Evolutionary conservation across 345 rosid genomes (phyloP).

Genomic region (Schrenkiella parvula): DNA sequence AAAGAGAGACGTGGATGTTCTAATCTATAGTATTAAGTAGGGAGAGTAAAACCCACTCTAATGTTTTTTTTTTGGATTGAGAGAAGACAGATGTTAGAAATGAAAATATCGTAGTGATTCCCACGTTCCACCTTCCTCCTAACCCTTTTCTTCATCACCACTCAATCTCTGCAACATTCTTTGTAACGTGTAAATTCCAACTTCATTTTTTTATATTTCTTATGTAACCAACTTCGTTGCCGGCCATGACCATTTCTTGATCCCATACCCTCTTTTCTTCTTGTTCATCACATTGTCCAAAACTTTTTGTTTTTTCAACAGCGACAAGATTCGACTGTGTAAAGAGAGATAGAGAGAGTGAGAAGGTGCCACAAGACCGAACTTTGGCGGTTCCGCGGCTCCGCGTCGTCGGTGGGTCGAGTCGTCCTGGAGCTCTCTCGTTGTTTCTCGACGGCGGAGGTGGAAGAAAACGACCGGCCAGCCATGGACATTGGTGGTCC

Average conservation of each 20-base stretch:
- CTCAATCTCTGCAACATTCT: slow-evolving; percentile 31
- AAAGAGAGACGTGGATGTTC: slow-evolving; percentile 4
- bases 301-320: background rate
- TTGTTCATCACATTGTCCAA: background rate
- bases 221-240: slow-evolving; percentile 15
- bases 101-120: slow-evolving; percentile 24
- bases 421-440: slow-evolving; percentile 62
- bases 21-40: background rate
- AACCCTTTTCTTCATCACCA: slow-evolving; percentile 34
- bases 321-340: background rate
- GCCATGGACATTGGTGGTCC: slow-evolving; percentile 91
- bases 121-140: slow-evolving; percentile 37
- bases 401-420: slow-evolving; percentile 15
- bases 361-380: slow-evolving; percentile 8
- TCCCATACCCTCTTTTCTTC: background rate
- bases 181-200: slow-evolving; percentile 12
- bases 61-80: background rate
- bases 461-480: slow-evolving; percentile 43
- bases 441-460: slow-evolving; percentile 53
- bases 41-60: slow-evolving; percentile 22
- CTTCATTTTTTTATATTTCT: background rate
- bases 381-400: slow-evolving; percentile 24
- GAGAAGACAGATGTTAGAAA: slow-evolving; percentile 18
- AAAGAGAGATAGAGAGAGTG: slow-evolving; percentile 19
- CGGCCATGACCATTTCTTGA: slow-evolving; percentile 12